These are phyloP conservation scores for Athelia psychrophila DNA, from an alignment of 1,284 basidiomycete species.

Conservation along the genomic window DNA sequence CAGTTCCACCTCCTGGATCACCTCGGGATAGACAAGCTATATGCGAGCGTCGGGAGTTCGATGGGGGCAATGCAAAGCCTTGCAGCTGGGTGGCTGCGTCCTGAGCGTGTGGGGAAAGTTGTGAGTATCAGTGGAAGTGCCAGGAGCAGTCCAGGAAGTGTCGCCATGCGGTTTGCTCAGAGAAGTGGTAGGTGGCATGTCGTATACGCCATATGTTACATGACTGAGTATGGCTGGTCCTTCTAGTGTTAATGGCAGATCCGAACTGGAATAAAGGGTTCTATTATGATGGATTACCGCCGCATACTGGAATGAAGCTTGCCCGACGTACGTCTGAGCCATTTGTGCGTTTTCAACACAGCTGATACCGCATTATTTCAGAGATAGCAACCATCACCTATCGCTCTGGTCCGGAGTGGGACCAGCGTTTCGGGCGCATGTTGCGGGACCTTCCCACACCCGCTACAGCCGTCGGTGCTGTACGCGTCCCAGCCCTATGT, in stretches of 20 bases:
- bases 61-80: conserved; percentile 99
- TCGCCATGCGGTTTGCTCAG: conserved; percentile 96
- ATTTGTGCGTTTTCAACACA: background rate
- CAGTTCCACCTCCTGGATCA: conserved; percentile 89
- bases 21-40: conserved; percentile 82
- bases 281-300: conserved; percentile 94
- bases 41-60: conserved; percentile 90
- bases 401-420: conserved; percentile 98
- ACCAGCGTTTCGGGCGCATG: conserved; percentile 90
- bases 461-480: conserved; percentile 29
- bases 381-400: conserved; percentile 99
- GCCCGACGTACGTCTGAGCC: conserved; percentile 74
- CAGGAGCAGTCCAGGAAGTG: conserved; percentile 84
- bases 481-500: conserved; percentile 73
- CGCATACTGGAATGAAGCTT: conserved; percentile 98
- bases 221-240: conserved; percentile 7
- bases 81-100: conserved; percentile 92
- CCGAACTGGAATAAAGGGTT: conserved; percentile 99
- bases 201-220: background rate
- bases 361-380: conserved; percentile 25
- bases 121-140: conserved; percentile 95
- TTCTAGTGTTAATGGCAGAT: conserved; percentile 93
- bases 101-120: conserved; percentile 84
- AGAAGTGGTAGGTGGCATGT: conserved; percentile 73
- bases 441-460: conserved; percentile 37